Conservation (phyloP, 2,329 filamentous ascomycete species). For the Tolypocladium inflatum region DNA sequence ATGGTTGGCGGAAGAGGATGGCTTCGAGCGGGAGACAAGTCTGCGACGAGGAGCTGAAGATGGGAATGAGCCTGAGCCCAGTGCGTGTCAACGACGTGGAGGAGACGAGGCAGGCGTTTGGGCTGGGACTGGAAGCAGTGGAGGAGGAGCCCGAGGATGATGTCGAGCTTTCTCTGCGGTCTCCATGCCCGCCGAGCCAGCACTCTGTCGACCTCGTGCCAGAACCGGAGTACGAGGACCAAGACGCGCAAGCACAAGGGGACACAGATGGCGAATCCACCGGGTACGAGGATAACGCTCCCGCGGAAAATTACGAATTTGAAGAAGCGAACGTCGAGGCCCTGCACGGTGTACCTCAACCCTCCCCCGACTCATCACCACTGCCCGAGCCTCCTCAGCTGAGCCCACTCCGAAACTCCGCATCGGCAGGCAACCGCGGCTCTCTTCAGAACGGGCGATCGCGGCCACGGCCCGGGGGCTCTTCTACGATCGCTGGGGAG, state of each 20-base stretch:
- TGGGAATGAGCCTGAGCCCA: constrained; percentile 56
- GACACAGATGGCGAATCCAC: constrained; percentile 13
- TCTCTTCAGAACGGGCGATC: constrained; percentile 13
- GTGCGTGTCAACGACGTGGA: constrained; percentile 44
- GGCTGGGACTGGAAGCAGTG: constrained; percentile 33
- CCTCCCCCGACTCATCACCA: constrained; percentile 30
- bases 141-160: constrained; percentile 35
- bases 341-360: constrained; percentile 6
- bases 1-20: constrained; percentile 83
- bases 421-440: constrained; percentile 39
- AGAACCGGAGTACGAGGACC: constrained; percentile 14
- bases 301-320: constrained; percentile 31
- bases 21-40: constrained; percentile 59
- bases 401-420: constrained; percentile 42
- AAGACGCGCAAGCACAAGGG: constrained; percentile 13
- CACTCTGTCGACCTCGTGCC: constrained; percentile 8
- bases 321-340: constrained; percentile 33
- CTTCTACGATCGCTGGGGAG: constrained; percentile 38
- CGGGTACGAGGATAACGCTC: constrained; percentile 34
- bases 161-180: constrained; percentile 8
- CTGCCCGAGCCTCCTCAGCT: constrained; percentile 36
- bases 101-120: constrained; percentile 30
- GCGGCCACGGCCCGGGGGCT: constrained; percentile 27
- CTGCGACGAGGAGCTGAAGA: constrained; percentile 57
- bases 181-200: constrained; percentile 16